Evolutionary conservation across 2,329 filamentous ascomycete species (phyloP), one percentile per base, ranked within the genome.

Genomic region (Neoascochyta sp.): DNA sequence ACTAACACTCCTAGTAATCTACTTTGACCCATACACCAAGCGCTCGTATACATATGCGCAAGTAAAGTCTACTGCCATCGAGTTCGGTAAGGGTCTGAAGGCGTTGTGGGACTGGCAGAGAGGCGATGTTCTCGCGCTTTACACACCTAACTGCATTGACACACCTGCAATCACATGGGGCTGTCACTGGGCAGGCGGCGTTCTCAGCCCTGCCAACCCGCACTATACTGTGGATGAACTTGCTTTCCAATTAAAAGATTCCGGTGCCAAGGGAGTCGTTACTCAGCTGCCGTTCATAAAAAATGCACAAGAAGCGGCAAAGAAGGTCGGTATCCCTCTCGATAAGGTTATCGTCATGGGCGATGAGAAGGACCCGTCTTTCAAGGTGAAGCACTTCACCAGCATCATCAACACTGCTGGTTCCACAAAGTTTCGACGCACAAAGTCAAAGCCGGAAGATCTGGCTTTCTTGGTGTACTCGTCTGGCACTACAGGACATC

Each of bases 391-490:
- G 63, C 87, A 93, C 60, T 93, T 87, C 60, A 79, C 75, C 1
- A 76, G 75, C 44, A 73, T 90, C 11, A 70, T 78, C 32, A 80
- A 85, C 44, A 75, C 78, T 12, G 75, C 76, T 2, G 71, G 77
- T 3, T 69, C 74, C 0, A 68, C 71, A 3, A 70, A 76, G 43
- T 78, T 75, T 50, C 71, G 77, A 11, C 74, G 74, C 32, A 69
- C 78, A 4, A 79, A 75, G 47, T 49, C 43, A 6, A 64, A 83
- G 27, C 71, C 74, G 27, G 80, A 78, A 34, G 87, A 95, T 55
- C 60, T 92, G 15, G 83, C 86, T 0, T 94, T 92, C 52, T 64
- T 95, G 34, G 86, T 93, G 1, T 95, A 94, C 62, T 87, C 81
- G 27, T 89, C 83, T 6, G 90, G 90, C 6, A 96, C 90, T 0